Conservation (phyloP, 163 green algal species). For the Scenedesmus sp. region DNA sequence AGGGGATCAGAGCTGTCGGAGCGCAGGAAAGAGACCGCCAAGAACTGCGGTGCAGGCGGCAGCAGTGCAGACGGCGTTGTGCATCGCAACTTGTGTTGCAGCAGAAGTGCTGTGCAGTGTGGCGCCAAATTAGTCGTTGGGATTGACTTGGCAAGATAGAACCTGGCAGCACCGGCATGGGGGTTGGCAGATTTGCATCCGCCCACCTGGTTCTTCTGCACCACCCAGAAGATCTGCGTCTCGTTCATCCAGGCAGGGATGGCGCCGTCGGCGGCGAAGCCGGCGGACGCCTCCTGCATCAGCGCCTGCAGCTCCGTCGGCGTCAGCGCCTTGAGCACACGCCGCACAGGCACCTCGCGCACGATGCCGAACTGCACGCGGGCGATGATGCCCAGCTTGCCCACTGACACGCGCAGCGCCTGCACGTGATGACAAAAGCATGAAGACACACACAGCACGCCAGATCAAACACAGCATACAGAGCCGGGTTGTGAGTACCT, state of each 20-base stretch:
- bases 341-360: constrained; percentile 69
- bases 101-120: neutral
- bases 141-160: no score
- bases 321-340: constrained; percentile 54
- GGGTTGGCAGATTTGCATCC: neutral
- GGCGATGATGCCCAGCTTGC: constrained; percentile 87
- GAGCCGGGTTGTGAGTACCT: neutral
- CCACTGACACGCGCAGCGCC: constrained; percentile 74
- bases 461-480: neutral
- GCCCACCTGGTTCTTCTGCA: constrained; percentile 43
- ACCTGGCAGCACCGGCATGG: no score
- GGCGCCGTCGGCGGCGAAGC: constrained; percentile 5
- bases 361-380: constrained; percentile 83
- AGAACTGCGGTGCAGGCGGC: constrained; percentile 55
- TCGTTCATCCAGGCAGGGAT: constrained; percentile 66
- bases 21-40: constrained; percentile 64
- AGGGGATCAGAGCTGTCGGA: constrained; percentile 49
- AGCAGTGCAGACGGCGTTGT: neutral
- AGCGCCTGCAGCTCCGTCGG: constrained; percentile 49
- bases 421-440: constrained; percentile 23
- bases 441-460: neutral
- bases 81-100: neutral
- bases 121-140: no score
- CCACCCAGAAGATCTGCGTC: constrained; percentile 43
- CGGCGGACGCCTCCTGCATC: constrained; percentile 51